A percentile compares a stretch with the other conserved stretches of the same genome.
Evolutionary conservation across 345 rosid genomes (phyloP).

Genomic region (Hirschfeldia incana): DNA sequence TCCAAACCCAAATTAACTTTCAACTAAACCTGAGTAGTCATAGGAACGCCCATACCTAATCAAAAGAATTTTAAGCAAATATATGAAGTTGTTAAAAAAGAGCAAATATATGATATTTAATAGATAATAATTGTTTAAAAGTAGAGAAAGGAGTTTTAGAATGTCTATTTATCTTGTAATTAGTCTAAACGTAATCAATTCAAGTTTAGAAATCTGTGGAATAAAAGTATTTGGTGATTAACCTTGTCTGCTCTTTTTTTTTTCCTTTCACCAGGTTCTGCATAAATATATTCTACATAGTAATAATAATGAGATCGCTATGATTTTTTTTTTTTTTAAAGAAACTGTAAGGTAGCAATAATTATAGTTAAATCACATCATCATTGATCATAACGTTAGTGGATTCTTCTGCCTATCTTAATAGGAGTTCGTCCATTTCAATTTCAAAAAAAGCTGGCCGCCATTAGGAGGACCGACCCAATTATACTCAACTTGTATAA

Average conservation of each 20-base stretch:
- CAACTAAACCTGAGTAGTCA: background rate
- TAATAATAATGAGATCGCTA: conserved; percentile 11
- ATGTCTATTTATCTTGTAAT: background rate
- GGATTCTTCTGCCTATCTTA: conserved; percentile 30
- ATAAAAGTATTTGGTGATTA: background rate
- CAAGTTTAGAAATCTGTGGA: background rate
- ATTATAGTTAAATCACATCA: conserved; percentile 29
- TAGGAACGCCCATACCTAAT: background rate
- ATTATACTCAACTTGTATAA: conserved; percentile 23
- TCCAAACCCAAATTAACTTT: background rate
- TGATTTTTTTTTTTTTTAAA: background rate
- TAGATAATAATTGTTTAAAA: background rate
- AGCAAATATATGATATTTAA: background rate
- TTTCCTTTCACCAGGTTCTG: background rate
- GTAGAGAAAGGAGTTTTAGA: background rate
- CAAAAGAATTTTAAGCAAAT: background rate
- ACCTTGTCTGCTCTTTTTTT: background rate
- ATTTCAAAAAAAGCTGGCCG: conserved; percentile 39
- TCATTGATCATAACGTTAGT: conserved; percentile 37
- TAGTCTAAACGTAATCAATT: conserved; percentile 5
- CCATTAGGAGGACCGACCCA: conserved; percentile 34
- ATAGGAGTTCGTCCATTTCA: conserved; percentile 30
- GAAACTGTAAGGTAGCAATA: conserved; percentile 1
- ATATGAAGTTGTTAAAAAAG: too few relatives aligned
- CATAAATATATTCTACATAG: background rate